Percentiles rank a stretch among this genome's conserved stretches.
phyloP scores from a whole-genome alignment of 495 filamentous ascomycete genomes.

The Rhypophila decipiens region DNA sequence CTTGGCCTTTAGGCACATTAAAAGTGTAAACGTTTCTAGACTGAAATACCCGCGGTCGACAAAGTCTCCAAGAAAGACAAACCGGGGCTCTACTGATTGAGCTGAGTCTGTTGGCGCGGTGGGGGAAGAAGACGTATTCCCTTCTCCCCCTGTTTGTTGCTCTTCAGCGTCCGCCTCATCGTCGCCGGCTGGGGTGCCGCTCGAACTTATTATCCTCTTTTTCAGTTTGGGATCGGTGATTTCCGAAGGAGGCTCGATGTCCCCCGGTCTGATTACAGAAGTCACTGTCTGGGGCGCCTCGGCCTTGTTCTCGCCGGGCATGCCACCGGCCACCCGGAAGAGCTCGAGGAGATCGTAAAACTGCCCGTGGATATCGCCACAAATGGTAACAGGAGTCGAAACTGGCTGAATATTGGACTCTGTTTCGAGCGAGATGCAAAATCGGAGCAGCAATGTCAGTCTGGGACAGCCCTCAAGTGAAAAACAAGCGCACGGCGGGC shows the following conservation, averaged over 20 bases:
- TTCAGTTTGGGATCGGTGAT: constrained; percentile 79
- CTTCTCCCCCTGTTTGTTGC: constrained; percentile 43
- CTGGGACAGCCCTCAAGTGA: not conserved
- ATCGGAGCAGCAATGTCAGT: not conserved
- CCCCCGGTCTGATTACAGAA: constrained; percentile 69
- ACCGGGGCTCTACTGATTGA: constrained; percentile 66
- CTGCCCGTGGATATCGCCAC: constrained; percentile 97
- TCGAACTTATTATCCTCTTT: constrained; percentile 64
- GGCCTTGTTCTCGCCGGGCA: constrained; percentile 71
- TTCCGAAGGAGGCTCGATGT: constrained; percentile 79
- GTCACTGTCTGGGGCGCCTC: constrained; percentile 57
- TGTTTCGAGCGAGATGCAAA: no score
- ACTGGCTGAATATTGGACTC: constrained; percentile 99
- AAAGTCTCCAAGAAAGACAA: constrained; percentile 94
- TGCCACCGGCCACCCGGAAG: constrained; percentile 91
- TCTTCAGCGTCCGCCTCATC: constrained; percentile 31
- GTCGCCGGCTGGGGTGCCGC: constrained; percentile 18
- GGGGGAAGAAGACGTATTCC: constrained; percentile 36
- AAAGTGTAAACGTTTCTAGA: constrained; percentile 88
- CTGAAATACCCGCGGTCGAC: constrained; percentile 98
- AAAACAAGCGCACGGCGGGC: not conserved
- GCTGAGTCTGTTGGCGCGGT: constrained; percentile 33
- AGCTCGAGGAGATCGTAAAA: constrained; percentile 98
- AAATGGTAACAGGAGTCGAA: constrained; percentile 92
- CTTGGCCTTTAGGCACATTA: constrained; percentile 97